These are phyloP conservation scores for Penicillium frequentans DNA, from an alignment of 2,329 filamentous ascomycete species.

Conservation along the genomic window DNA sequence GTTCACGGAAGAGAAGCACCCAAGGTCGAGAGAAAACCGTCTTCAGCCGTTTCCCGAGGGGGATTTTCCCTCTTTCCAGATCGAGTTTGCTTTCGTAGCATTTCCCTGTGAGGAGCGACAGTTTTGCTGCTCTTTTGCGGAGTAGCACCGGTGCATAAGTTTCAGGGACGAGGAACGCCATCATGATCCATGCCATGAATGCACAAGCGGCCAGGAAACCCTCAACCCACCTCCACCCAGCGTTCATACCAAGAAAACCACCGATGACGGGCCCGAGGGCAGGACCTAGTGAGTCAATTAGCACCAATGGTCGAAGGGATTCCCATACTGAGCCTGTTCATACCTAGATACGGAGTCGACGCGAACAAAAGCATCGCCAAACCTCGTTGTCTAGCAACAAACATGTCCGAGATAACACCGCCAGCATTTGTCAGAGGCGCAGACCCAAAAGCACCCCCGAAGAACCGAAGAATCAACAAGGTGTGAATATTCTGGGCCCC, in stretches of 20 bases:
- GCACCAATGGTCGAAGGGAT: neutral
- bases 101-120: constrained; percentile 14
- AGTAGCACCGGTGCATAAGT: constrained; percentile 50
- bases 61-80: constrained; percentile 36
- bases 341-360: constrained; percentile 60
- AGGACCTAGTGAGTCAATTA: constrained; percentile 50
- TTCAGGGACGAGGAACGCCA: constrained; percentile 18
- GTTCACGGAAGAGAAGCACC: constrained; percentile 45
- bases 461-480: constrained; percentile 64
- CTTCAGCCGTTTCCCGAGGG: constrained; percentile 36
- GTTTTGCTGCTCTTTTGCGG: constrained; percentile 42
- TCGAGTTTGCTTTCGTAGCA: neutral
- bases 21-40: constrained; percentile 47
- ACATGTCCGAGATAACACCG: constrained; percentile 60
- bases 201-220: constrained; percentile 62
- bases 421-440: constrained; percentile 39
- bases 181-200: constrained; percentile 50
- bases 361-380: constrained; percentile 62
- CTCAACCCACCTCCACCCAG: constrained; percentile 67
- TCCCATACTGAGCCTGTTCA: neutral
- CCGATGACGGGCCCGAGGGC: constrained; percentile 62
- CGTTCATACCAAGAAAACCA: constrained; percentile 61
- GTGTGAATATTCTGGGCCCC: constrained; percentile 57
- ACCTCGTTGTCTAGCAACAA: constrained; percentile 51
- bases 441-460: constrained; percentile 60